Conservation (phyloP, 345 rosid genomes). For the Acer yangbiense region DNA sequence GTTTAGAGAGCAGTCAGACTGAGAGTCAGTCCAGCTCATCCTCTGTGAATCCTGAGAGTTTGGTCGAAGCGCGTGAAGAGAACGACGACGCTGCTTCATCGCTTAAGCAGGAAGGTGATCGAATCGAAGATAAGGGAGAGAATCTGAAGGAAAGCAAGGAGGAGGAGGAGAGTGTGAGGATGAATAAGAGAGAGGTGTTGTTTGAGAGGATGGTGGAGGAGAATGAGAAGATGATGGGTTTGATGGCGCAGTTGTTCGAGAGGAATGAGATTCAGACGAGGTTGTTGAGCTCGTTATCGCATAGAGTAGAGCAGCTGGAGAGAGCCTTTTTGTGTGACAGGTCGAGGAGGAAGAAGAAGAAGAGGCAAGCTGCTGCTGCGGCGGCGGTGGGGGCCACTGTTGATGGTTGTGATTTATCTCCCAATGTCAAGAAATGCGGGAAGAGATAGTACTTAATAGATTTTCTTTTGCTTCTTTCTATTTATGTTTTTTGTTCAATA, state of each 20-base stretch:
- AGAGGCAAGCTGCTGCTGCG: slow-evolving; percentile 29
- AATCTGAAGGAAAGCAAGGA: background rate
- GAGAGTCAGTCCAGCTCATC: slow-evolving; percentile 14
- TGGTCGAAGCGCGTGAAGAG: slow-evolving; percentile 8
- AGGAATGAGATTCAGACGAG: slow-evolving; percentile 50
- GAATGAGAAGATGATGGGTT: slow-evolving; percentile 56
- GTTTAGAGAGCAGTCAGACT: too few relatives aligned
- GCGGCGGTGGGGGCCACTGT: slow-evolving; percentile 10
- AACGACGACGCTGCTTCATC: slow-evolving; percentile 7
- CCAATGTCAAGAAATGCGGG: slow-evolving; percentile 19
- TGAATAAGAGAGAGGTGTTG: slow-evolving; percentile 33
- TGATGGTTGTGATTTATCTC: slow-evolving; percentile 12
- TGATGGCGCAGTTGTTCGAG: slow-evolving; percentile 52
- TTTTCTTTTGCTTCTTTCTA: background rate
- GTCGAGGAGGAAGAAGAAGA: slow-evolving; percentile 47
- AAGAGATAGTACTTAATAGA: background rate
- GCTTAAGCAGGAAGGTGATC: background rate
- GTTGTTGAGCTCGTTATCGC: slow-evolving; percentile 43
- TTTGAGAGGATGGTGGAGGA: slow-evolving; percentile 56
- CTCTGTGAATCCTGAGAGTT: slow-evolving; percentile 17
- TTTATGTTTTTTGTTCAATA: background rate
- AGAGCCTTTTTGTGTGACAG: slow-evolving; percentile 48
- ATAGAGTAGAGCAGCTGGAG: slow-evolving; percentile 61
- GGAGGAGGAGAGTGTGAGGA: slow-evolving; percentile 9
- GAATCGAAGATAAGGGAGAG: background rate